Evolutionary conservation across 805 yeast genomes (phyloP), one percentile per base, ranked within the genome.

Genomic region (Grigorovia yakushimaensis): DNA sequence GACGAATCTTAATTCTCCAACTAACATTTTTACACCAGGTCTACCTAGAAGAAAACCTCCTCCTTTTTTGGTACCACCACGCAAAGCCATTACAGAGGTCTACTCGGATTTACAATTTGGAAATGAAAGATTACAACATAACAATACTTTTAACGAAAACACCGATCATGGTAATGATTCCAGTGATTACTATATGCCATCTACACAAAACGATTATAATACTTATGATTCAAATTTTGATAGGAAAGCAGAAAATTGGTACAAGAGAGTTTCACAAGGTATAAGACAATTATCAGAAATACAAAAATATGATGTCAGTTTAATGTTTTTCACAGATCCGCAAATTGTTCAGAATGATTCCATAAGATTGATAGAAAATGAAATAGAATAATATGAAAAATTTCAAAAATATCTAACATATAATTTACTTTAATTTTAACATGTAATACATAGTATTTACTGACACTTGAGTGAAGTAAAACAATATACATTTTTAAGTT

Each of bases 241-340:
- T 52, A 77, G 72, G 48, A 73, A 69, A 41, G 72, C 72, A 21
- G 81, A 77, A 19, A 54, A 67, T 18, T 82, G 89, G 89, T 73
- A 71, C 47, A 65, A 66, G 30, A 69, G 87, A 41, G 68, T 79
- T 1, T 51, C 63, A n/a, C 59, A 64, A 4, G 74, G 79, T 10
- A 59, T 65, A 2, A 39, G 45, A 15, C 54, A 57, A 44, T 46
- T 65, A 38, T 54, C 52, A 2, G 50, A 48, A 9, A 48, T 57
- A 18, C 50, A 52, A 4, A 51, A 53, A 47, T 30, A 47, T 18
- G 49, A 56, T 15, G 49, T 61, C 10, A 48, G 57, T 3, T 30
- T 65, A 8, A 52, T 57, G 57, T 64, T 65, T 41, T 65, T 65
- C 42, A 51, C 51, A 19, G 65, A 65, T 30, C 64, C 68, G 4